phyloP scores from a whole-genome alignment of 2,329 filamentous ascomycete species.

The Cercospora sp. region DNA sequence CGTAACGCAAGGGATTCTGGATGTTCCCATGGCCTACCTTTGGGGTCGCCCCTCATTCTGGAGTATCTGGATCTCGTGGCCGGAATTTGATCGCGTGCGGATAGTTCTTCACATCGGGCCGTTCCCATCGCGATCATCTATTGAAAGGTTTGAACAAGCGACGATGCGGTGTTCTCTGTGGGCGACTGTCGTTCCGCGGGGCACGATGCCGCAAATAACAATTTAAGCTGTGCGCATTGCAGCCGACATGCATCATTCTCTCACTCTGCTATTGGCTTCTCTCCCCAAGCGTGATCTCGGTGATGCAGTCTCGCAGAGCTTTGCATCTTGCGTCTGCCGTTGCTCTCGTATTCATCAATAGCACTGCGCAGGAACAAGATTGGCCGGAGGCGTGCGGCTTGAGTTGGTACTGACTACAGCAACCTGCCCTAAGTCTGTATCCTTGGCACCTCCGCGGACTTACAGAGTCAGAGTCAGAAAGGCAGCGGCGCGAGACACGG shows the following conservation, averaged over 20 bases:
- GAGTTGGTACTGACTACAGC: neutral
- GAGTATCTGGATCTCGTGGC: neutral
- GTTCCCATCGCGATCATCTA: neutral
- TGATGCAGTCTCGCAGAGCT: neutral
- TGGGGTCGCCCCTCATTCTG: neutral
- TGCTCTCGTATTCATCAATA: neutral
- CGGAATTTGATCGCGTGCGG: neutral
- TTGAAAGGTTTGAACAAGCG: neutral
- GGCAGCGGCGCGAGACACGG: neutral
- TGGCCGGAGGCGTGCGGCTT: neutral
- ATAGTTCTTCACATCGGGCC: neutral
- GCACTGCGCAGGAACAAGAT: neutral
- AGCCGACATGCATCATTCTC: neutral
- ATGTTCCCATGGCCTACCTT: neutral
- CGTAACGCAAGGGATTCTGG: neutral
- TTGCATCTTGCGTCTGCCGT: neutral
- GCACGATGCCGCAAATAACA: neutral
- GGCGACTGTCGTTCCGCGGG: neutral
- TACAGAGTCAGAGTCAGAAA: neutral
- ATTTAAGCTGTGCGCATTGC: neutral
- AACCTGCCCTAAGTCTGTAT: too few species aligned
- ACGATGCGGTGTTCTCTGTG: neutral
- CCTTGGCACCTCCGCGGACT: too few species aligned
- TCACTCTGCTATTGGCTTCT: neutral
- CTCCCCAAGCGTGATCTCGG: neutral